Base-by-base conservation (phyloP, 169 alveolate genomes). In the Eimeria brunetti region DNA sequence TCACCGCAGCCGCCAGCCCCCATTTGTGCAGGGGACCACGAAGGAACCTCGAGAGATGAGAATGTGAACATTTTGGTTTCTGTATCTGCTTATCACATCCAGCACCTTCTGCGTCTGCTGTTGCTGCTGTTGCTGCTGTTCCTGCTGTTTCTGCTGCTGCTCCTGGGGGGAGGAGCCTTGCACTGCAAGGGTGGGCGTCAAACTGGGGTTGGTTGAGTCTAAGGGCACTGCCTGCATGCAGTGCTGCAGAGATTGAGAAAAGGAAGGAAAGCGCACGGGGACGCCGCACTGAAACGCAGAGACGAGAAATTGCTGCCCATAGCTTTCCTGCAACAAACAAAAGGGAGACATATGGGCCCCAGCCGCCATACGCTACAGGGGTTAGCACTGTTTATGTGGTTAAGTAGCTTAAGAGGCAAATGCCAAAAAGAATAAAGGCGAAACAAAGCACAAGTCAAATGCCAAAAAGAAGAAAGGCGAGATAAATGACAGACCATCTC, bases 101-200 rank as follows among this genome's bases (percentile, higher is more conserved):
- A 60, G 6, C 60, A 46, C 62, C 91, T 85, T 80, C 91, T 85
- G 81, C 91, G 36, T 62, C 44, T 85, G 91, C 14, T 81, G 89
- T 22, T 53, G 78, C 78, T 85, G 91, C 80, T 85, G 88, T 41
- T 78, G 88, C 41, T 76, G 86, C 80, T 85, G 89, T 73, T 81
- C 64, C 51, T 85, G 91, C 64, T 85, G 91, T 22, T 58, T 78
- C 78, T 85, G 91, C 78, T 85, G 81, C 51, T 85, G 81, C 91
- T 60, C 62, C 33, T 58, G 81, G 53, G 71, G 36, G 30, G 71
- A 12, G 53, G 51, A 8, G 86, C 62, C 24, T 7, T 69, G 67
- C 80, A 67, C 4, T 5, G 27, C 30, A n/a, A 20, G 33, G 44
- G 86, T 18, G 60, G 36, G 80, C 64, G 44, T 18, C 6, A 60